Conservation (phyloP, 495 filamentous ascomycete genomes). For the Schizothecium vesticola region DNA sequence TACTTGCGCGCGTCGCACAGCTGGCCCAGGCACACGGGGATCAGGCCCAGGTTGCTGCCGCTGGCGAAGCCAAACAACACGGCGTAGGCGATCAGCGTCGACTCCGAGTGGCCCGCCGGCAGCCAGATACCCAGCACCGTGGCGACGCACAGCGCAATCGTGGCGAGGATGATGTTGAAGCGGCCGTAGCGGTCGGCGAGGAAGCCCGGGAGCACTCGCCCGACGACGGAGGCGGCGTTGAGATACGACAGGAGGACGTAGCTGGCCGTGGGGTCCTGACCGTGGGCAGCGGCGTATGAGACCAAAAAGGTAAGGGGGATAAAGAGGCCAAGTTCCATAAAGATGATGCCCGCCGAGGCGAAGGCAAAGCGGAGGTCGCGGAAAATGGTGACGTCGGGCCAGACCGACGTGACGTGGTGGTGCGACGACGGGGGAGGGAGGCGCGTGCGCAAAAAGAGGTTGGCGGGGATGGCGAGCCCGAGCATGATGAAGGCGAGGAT, state of each 20-base stretch:
- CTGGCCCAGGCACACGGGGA: constrained; percentile 86
- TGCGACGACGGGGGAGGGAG: constrained; percentile 33
- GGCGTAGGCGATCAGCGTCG: constrained; percentile 64
- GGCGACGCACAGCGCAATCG: constrained; percentile 57
- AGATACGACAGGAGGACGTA: constrained; percentile 59
- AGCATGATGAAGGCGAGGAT: constrained; percentile 55
- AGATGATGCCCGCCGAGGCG: constrained; percentile 50
- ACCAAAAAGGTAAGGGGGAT: constrained; percentile 43
- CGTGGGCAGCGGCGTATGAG: constrained; percentile 49
- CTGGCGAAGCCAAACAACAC: constrained; percentile 80
- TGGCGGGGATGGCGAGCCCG: constrained; percentile 47
- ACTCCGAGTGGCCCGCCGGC: constrained; percentile 53
- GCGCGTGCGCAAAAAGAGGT: constrained; percentile 50
- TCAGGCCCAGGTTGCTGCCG: constrained; percentile 78
- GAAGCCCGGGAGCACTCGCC: constrained; percentile 64
- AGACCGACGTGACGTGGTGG: constrained; percentile 29
- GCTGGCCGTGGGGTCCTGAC: constrained; percentile 48
- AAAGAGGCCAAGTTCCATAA: constrained; percentile 48
- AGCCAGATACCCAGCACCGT: constrained; percentile 79
- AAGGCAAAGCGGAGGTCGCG: constrained; percentile 50
- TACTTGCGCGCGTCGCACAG: constrained; percentile 83
- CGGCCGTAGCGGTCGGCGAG: constrained; percentile 59
- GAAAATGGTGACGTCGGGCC: constrained; percentile 52
- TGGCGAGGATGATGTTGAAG: constrained; percentile 49
- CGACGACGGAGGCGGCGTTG: constrained; percentile 55